Base-by-base conservation (phyloP, 805 yeast genomes). In the Candida odintsovae region DNA sequence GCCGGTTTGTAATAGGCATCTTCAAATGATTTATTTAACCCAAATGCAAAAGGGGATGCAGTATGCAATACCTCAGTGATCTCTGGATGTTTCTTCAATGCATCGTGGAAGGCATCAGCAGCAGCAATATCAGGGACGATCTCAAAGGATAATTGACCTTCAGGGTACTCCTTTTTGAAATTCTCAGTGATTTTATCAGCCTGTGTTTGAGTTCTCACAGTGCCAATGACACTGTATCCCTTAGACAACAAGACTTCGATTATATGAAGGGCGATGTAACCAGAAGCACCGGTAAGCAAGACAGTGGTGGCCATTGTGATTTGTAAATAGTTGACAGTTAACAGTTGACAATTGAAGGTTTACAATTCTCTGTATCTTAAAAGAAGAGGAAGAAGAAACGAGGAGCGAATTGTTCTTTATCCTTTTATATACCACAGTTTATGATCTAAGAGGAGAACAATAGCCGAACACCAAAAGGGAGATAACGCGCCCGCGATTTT, bases 1-100 rank as follows among this genome's bases (percentile, higher is more conserved):
- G 86, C 84, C 4, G 87, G 86, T 21, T 60, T 67, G 47, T 80
- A 63, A 44, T 80, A 65, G 19, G 76, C 82, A 42, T 72, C 71
- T 47, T 73, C 82, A 28, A 54, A 58, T 31, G 73, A 65, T 50
- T 72, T 68, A 13, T 67, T 61, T 19, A 69, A 62, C 11, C 71
- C 68, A 57, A 71, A 74, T 23, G 70, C 65, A 57, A 75, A 75
- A 13, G 86, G 85, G 13, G 83, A 74, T 2, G 87, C 86, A 10
- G 82, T 72, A 61, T 81, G 87, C 38, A 80, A 53, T 42, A 82
- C 80, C 29, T 72, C 76, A 12, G 67, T 66, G 46, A 79, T 72
- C 38, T 79, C 82, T 29, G 75, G 73, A 28, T 74, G 72, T 9
- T 65, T 66, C 53, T 71, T 60, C 52, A 80, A 67, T 0, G 72